Conservation (phyloP, 176 grass and related monocot species). For the Guadua angustifolia region DNA sequence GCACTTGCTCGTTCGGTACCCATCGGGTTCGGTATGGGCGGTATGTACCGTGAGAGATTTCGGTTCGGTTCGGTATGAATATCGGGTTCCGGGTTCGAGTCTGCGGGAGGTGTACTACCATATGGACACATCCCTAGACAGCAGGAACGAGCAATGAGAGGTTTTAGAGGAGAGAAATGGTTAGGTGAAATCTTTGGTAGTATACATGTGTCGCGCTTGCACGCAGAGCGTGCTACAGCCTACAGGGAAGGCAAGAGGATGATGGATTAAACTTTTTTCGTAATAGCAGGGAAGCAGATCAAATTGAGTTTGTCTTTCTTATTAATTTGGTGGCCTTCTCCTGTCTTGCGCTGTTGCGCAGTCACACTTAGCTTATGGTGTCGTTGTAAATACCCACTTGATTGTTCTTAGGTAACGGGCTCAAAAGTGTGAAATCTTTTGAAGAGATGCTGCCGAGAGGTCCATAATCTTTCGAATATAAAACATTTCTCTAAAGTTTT, state of each 20-base stretch:
- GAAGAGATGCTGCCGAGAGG: not conserved
- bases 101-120: too few species aligned
- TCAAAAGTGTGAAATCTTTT: conserved; percentile 32
- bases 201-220: not conserved
- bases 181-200: not conserved
- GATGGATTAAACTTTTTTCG: not conserved
- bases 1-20: too few species aligned
- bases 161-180: not conserved
- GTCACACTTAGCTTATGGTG: not conserved
- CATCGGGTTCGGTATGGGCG: too few species aligned
- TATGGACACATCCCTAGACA: too few species aligned
- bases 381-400: not conserved
- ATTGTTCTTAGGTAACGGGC: conserved; percentile 3
- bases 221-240: not conserved
- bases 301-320: not conserved
- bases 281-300: not conserved
- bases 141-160: too few species aligned
- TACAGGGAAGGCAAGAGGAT: not conserved
- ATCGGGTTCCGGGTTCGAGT: too few species aligned
- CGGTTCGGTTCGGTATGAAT: too few species aligned
- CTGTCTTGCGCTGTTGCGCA: not conserved
- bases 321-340: not conserved
- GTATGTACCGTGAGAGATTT: too few species aligned
- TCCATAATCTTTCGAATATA: not conserved
- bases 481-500: not conserved